A percentile compares a stretch with the other conserved stretches of the same genome.
These are phyloP conservation scores for Cornus controversa DNA, from an alignment of 148 eudicot genomes.

Conservation along the genomic window DNA sequence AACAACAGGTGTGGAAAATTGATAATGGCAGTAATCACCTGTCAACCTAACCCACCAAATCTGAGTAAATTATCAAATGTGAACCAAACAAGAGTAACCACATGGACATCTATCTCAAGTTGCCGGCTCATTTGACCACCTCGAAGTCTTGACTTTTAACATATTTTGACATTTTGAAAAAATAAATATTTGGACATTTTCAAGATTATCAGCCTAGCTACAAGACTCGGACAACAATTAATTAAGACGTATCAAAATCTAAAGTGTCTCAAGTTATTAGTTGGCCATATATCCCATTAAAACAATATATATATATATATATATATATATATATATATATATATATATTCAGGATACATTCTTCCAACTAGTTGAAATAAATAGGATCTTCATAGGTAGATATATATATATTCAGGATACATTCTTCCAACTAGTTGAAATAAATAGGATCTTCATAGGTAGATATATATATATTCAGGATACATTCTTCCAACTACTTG, in stretches of 20 bases:
- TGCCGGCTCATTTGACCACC: neutral
- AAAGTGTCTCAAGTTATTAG: neutral
- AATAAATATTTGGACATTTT: neutral
- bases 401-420: no score
- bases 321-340: no score
- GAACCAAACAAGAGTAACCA: neutral
- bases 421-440: neutral
- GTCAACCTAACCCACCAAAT: constrained; percentile 35
- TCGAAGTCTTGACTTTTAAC: neutral
- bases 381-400: no score
- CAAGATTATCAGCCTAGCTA: no score
- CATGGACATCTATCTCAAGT: no score
- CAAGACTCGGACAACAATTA: no score
- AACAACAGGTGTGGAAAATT: constrained; percentile 12
- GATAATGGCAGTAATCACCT: constrained; percentile 18
- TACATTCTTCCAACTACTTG: neutral
- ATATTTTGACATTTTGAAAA: neutral
- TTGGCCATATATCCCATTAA: neutral
- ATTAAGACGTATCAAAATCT: neutral
- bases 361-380: neutral
- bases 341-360: no score
- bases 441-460: no score
- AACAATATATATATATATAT: neutral
- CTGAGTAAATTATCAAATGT: neutral
- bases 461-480: no score